Percentiles rank a stretch among this genome's conserved stretches.
phyloP scores from a whole-genome alignment of 2,329 filamentous ascomycete genomes.

The Cryphonectria nitschkei region DNA sequence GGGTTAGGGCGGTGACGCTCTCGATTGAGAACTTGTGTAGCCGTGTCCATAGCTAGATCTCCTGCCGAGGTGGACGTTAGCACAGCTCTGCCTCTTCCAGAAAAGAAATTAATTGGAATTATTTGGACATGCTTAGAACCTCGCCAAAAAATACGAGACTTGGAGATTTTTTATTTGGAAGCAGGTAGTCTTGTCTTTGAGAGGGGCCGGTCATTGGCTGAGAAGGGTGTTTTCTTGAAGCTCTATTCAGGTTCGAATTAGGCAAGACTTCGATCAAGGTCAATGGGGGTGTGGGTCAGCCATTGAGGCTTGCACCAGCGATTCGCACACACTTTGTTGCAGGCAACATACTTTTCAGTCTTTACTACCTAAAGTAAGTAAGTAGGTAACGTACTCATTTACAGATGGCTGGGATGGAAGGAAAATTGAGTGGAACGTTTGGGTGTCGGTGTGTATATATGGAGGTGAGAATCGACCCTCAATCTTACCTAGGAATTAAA shows the following conservation, averaged over 20 bases:
- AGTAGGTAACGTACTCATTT: neutral
- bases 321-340: neutral
- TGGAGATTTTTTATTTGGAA: neutral
- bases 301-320: neutral
- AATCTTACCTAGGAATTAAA: neutral
- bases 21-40: neutral
- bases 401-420: neutral
- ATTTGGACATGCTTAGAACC: neutral
- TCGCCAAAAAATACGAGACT: neutral
- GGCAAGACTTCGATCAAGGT: slow-evolving; percentile 3
- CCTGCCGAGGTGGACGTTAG: neutral
- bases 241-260: slow-evolving; percentile 21
- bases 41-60: neutral
- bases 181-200: neutral
- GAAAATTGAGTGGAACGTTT: neutral
- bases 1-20: neutral
- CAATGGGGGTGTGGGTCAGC: neutral
- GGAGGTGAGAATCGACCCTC: neutral
- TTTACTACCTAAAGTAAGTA: neutral
- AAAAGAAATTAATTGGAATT: neutral
- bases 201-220: neutral
- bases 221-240: slow-evolving; percentile 1
- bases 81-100: neutral
- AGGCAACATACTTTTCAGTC: neutral
- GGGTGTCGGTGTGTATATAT: neutral